Percentiles rank a stretch among this genome's conserved stretches.
Evolutionary conservation across 345 rosid genomes (phyloP).

Genomic region (Erodium maritimum): DNA sequence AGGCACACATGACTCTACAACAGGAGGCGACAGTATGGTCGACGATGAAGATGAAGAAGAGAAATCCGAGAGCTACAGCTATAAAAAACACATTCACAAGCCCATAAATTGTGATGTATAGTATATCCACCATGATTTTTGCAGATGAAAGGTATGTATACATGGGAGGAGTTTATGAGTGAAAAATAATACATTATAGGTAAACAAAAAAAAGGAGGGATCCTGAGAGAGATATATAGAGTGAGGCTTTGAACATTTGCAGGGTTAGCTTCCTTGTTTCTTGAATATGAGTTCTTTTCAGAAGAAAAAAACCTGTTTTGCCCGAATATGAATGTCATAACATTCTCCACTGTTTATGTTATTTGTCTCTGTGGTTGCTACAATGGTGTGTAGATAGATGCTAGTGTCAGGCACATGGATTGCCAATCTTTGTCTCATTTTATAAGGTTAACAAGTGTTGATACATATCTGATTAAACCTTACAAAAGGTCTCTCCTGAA

Average conservation of each 20-base stretch:
- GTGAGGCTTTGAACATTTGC: constrained; percentile 37
- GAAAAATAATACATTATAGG: constrained; percentile 23
- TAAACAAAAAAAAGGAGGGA: constrained; percentile 19
- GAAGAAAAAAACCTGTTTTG: too few relatives aligned
- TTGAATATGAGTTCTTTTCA: constrained; percentile 25
- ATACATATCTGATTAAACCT: too few relatives aligned
- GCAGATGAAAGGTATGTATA: constrained; percentile 44
- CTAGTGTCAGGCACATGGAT: too few relatives aligned
- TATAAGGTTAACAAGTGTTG: too few relatives aligned
- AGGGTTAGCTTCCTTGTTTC: constrained; percentile 22
- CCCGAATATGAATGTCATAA: not conserved
- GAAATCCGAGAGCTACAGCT: constrained; percentile 62
- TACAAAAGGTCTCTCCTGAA: too few relatives aligned
- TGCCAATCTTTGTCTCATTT: too few relatives aligned
- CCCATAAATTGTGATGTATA: constrained; percentile 34
- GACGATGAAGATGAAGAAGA: constrained; percentile 57
- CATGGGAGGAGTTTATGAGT: constrained; percentile 33
- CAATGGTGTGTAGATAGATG: too few relatives aligned
- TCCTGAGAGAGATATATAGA: constrained; percentile 17
- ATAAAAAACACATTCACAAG: constrained; percentile 46
- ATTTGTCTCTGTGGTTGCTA: too few relatives aligned
- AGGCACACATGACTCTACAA: constrained; percentile 46
- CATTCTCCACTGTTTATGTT: too few relatives aligned
- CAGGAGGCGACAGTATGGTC: constrained; percentile 74
- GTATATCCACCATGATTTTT: constrained; percentile 40